Evolutionary conservation across 768 basidiomycete genomes (phyloP).

Genomic region (Cystobasidium onofrii): DNA sequence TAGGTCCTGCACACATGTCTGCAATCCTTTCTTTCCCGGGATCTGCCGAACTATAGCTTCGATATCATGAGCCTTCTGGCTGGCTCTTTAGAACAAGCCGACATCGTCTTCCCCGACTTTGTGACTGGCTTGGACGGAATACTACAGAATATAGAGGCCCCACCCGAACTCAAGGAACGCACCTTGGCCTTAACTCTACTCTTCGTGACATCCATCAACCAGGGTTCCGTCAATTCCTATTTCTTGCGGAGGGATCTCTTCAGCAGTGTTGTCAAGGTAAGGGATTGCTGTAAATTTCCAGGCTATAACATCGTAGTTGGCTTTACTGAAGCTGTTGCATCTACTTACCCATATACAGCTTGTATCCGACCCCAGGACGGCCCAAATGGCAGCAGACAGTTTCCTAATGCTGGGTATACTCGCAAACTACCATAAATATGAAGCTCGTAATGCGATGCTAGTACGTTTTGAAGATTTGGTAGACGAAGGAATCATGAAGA

Average conservation of each 20-base stretch:
- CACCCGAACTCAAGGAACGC: conserved; percentile 13
- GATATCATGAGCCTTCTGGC: conserved; percentile 34
- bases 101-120: conserved; percentile 37
- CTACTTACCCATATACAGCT: no score
- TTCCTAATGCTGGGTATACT: conserved; percentile 37
- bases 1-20: conserved; percentile 36
- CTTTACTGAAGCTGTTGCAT: no score
- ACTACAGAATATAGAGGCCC: conserved; percentile 29
- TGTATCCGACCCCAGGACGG: conserved; percentile 19
- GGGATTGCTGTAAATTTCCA: conserved; percentile 18
- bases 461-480: conserved; percentile 41
- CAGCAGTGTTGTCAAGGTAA: conserved; percentile 35
- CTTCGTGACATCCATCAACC: conserved; percentile 32
- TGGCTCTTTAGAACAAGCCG: conserved; percentile 32
- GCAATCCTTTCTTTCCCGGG: conserved; percentile 23
- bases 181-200: conserved; percentile 35
- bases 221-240: conserved; percentile 35
- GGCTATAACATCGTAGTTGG: no score
- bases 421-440: conserved; percentile 37
- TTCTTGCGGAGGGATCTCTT: conserved; percentile 42
- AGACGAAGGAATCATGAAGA: conserved; percentile 38
- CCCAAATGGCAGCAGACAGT: conserved; percentile 32
- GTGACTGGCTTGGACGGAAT: conserved; percentile 36
- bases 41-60: conserved; percentile 29
- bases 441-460: conserved; percentile 37